Conservation (phyloP, 1,139 yeast genomes). For the Hansenula lynferdii region DNA sequence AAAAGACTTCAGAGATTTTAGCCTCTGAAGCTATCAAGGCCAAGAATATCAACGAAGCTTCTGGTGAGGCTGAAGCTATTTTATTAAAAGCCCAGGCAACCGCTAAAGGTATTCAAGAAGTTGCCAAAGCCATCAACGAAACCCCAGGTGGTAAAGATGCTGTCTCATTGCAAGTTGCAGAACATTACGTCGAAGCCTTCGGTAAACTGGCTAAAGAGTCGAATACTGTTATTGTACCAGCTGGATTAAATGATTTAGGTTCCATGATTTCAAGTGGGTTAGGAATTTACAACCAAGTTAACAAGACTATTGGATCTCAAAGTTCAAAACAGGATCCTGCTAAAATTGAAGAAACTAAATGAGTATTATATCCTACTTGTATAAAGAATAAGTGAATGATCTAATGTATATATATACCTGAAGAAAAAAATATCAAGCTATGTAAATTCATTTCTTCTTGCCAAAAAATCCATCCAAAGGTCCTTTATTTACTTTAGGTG, state of each 20-base stretch:
- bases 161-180: slow-evolving; percentile 75
- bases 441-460: slow-evolving; percentile 13
- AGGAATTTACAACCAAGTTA: slow-evolving; percentile 61
- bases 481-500: slow-evolving; percentile 27
- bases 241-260: slow-evolving; percentile 71
- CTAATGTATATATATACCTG: slow-evolving; percentile 3
- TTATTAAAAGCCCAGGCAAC: slow-evolving; percentile 70
- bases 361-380: too few species aligned
- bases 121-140: slow-evolving; percentile 62
- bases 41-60: slow-evolving; percentile 59
- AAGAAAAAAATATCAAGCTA: too few species aligned
- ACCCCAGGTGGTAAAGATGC: slow-evolving; percentile 76
- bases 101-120: slow-evolving; percentile 59
- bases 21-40: slow-evolving; percentile 66
- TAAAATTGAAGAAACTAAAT: slow-evolving; percentile 2
- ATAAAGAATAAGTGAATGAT: too few species aligned
- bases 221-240: slow-evolving; percentile 73
- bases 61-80: slow-evolving; percentile 68
- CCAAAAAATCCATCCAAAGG: slow-evolving; percentile 21
- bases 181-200: slow-evolving; percentile 77
- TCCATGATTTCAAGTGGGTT: slow-evolving; percentile 73
- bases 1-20: slow-evolving; percentile 60
- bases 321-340: background rate
- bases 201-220: slow-evolving; percentile 80
- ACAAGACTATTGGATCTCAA: slow-evolving; percentile 5